Base-by-base conservation (phyloP, 1,284 basidiomycete species). In the Rhizopogon hawkerae region DNA sequence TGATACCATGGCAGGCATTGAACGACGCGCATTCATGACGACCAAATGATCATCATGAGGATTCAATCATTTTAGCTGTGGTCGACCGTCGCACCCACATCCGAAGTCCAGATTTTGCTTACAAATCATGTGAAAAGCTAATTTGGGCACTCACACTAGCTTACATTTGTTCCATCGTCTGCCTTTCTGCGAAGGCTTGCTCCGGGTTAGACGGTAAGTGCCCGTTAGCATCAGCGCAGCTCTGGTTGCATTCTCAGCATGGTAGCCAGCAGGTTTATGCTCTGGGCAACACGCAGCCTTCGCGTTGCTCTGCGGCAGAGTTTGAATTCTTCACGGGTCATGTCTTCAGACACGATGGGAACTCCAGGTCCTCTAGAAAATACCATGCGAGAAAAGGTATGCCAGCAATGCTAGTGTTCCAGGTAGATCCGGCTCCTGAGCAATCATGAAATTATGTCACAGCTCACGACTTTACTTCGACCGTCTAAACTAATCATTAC, bases 401-500 rank as follows among this genome's bases (percentile, higher is more conserved):
- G 64, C 24, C 54, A 35, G 23, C 35, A 44, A 51, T 46, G 51
- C 50, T 54, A 47, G 18, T 53, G 56, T 52, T 56, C 55, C 54
- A 59, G 43, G 52, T 42, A 53, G 56, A 53, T 54, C 18, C 52
- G 39, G 50, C 55, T 47, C 45, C 51, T 51, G 47, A 65, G 13
- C 42, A 46, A 43, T 43, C 16, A 43, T 43, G 18, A 21, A 37
- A 37, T 50, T 49, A 35, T 51, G 42, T 49, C 49, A 53, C 57
- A 87, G 86, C 69, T 89, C 55, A 76, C 70, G 44, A 62, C 67
- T 37, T 65, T 77, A 41, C 71, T 89, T 50, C 69, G 71, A 57
- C 85, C 85, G 34, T 68, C 72, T 47, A 69, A 71, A 57, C 70
- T 89, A 57, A 69, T 62, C 47, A 81, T 89, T 61, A 73, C 73